Percentiles rank a stretch among this genome's conserved stretches.
These are phyloP conservation scores for Phytophthora crassamura DNA, from an alignment of 352 stramenopile species.

Conservation along the genomic window DNA sequence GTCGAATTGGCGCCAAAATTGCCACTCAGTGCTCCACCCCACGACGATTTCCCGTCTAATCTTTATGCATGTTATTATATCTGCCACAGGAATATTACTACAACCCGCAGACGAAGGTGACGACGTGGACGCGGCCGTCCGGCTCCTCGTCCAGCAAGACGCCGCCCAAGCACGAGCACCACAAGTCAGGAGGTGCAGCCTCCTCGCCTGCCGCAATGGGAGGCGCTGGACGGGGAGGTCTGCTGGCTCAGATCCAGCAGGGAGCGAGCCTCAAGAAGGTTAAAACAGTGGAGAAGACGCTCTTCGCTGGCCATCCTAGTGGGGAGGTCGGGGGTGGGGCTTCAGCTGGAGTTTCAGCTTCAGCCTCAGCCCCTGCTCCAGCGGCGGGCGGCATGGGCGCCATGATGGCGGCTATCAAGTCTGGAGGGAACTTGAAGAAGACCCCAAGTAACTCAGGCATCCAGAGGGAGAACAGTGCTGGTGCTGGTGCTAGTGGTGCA, in stretches of 20 bases:
- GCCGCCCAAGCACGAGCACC: conserved; percentile 48
- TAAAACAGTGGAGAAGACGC: conserved; percentile 71
- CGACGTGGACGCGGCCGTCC: conserved; percentile 80
- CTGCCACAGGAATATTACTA: conserved; percentile 88
- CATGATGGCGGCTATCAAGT: conserved; percentile 82
- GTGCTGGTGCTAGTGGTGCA: conserved; percentile 4
- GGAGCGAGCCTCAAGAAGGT: conserved; percentile 83
- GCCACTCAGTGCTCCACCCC: background rate
- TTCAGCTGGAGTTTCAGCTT: conserved; percentile 12
- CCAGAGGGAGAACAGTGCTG: conserved; percentile 37
- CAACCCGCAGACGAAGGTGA: conserved; percentile 89
- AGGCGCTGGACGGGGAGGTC: conserved; percentile 52
- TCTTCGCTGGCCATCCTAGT: conserved; percentile 51
- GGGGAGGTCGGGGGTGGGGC: conserved; percentile 11
- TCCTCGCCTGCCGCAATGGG: conserved; percentile 15
- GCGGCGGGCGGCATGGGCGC: conserved; percentile 51
- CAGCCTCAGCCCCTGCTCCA: conserved; percentile 24
- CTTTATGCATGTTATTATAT: conserved; percentile 8
- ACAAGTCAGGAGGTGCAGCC: conserved; percentile 29
- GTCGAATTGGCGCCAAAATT: conserved; percentile 5
- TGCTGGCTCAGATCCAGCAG: conserved; percentile 78
- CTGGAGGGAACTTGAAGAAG: conserved; percentile 73
- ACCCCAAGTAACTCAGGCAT: conserved; percentile 35
- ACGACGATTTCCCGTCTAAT: background rate
- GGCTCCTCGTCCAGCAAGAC: conserved; percentile 35